Conservation (phyloP, 805 yeast genomes). For the Dipodascopsis uninucleata region DNA sequence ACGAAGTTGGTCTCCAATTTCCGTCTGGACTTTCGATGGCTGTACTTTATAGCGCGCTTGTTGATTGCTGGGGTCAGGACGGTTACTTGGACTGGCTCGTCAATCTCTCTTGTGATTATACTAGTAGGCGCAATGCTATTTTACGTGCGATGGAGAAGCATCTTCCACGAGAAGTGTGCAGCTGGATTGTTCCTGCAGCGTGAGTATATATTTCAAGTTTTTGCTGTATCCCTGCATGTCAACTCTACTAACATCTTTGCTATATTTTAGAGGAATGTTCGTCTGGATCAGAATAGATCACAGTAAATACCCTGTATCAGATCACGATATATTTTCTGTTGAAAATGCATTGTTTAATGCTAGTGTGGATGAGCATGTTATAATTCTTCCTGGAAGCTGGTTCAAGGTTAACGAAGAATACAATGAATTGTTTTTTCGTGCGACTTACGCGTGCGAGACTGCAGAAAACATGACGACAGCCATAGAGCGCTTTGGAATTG, state of each 20-base stretch:
- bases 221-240: not conserved
- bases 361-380: constrained; percentile 36
- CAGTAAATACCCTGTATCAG: constrained; percentile 62
- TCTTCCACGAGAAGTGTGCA: constrained; percentile 45
- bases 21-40: constrained; percentile 80
- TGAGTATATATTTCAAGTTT: constrained; percentile 45
- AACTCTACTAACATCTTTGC: not conserved
- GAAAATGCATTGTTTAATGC: constrained; percentile 37
- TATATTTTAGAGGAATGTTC: constrained; percentile 59
- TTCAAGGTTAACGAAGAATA: constrained; percentile 32
- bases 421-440: constrained; percentile 38
- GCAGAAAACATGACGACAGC: constrained; percentile 36
- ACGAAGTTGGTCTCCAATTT: constrained; percentile 77
- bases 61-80: constrained; percentile 78
- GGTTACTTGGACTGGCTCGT: constrained; percentile 90
- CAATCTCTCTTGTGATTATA: constrained; percentile 67
- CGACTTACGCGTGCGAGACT: constrained; percentile 44
- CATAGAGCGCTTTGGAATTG: constrained; percentile 36
- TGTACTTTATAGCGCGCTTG: constrained; percentile 60
- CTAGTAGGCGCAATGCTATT: constrained; percentile 82
- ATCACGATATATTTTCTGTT: constrained; percentile 32
- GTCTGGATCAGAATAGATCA: constrained; percentile 72
- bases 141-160: constrained; percentile 65
- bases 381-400: constrained; percentile 44
- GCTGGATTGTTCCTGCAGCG: constrained; percentile 45